Evolutionary conservation across 2,329 filamentous ascomycete genomes (phyloP).

Genomic region (Triangularia verruculosa): DNA sequence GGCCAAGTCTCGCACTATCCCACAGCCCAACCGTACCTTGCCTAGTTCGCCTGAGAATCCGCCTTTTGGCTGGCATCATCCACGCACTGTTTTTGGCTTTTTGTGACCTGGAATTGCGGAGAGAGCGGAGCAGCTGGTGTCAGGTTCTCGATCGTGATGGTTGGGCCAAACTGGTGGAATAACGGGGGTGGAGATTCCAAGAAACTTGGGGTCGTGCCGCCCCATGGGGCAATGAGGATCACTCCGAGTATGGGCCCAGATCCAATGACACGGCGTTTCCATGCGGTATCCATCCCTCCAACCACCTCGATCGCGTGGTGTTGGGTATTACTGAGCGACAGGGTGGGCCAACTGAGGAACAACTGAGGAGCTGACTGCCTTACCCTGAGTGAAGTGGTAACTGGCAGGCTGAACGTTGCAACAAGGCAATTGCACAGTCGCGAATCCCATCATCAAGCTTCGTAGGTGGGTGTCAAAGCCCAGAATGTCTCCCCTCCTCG

Average conservation of each 20-base stretch:
- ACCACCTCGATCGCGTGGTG: neutral
- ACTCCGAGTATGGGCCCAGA: neutral
- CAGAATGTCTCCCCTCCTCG: neutral
- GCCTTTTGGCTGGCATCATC: neutral
- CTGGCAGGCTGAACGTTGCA: neutral
- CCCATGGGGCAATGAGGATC: neutral
- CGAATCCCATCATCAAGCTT: neutral
- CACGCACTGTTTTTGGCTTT: neutral
- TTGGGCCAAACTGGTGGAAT: neutral
- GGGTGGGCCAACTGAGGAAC: neutral
- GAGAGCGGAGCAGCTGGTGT: neutral
- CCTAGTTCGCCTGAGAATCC: neutral
- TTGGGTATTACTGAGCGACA: neutral
- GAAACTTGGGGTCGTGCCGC: neutral
- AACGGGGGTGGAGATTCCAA: neutral
- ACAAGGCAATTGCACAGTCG: neutral
- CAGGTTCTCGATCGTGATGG: neutral
- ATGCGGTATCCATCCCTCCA: neutral
- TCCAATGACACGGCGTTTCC: neutral
- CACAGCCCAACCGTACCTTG: neutral
- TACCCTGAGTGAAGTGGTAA: too few species aligned
- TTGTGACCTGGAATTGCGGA: neutral
- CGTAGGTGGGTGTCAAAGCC: neutral
- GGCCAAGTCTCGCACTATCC: neutral
- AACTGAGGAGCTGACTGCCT: neutral